Percentiles rank a stretch among this genome's conserved stretches.
Evolutionary conservation across 169 alveolate species (phyloP).

Genomic region (Plasmodium falciparum): DNA sequence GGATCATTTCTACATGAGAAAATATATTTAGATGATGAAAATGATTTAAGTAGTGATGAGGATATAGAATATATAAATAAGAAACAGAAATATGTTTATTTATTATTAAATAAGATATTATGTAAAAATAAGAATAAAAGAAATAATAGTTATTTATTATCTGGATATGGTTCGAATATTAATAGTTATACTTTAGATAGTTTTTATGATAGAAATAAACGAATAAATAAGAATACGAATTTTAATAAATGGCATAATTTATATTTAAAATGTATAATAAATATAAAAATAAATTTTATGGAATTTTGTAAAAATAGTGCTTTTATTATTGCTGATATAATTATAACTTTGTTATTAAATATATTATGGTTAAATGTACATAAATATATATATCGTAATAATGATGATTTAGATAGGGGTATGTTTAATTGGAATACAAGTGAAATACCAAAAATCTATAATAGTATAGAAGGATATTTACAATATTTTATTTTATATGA

Average conservation of each 20-base stretch:
- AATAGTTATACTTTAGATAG: constrained; percentile 39
- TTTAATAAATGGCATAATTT: constrained; percentile 43
- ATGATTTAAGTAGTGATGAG: constrained; percentile 13
- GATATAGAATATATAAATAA: background rate
- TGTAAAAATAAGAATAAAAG: background rate
- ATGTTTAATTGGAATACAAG: constrained; percentile 75
- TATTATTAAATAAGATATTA: constrained; percentile 14
- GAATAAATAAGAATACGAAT: constrained; percentile 5
- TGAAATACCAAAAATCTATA: constrained; percentile 33
- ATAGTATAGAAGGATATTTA: constrained; percentile 58
- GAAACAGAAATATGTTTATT: constrained; percentile 23
- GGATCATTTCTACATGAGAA: constrained; percentile 22
- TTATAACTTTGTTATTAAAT: constrained; percentile 28
- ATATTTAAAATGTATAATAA: constrained; percentile 30
- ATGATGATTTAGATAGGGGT: constrained; percentile 31
- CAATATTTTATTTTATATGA: constrained; percentile 64
- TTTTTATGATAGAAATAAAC: constrained; percentile 65
- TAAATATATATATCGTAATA: constrained; percentile 26
- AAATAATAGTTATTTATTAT: constrained; percentile 17
- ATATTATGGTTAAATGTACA: constrained; percentile 50
- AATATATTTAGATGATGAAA: constrained; percentile 19
- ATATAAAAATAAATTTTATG: constrained; percentile 28
- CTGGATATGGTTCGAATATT: constrained; percentile 8
- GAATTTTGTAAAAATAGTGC: constrained; percentile 65
- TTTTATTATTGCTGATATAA: constrained; percentile 61